Base-by-base conservation (phyloP, 225 moss, liverwort and hornwort species). In the Anthoceros angustus region DNA sequence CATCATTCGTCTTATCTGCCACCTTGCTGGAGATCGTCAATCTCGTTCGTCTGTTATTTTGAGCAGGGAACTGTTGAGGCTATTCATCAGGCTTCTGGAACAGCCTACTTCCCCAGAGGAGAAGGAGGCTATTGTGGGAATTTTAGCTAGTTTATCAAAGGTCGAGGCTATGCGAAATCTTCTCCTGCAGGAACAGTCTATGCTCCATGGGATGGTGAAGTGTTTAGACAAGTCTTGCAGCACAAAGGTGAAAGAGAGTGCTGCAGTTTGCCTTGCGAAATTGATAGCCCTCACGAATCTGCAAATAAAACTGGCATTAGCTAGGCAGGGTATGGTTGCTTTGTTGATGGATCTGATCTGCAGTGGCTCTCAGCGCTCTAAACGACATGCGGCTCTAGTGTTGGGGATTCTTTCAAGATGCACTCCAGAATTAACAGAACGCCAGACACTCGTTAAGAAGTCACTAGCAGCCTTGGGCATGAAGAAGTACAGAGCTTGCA, bases 11-110 rank as follows among this genome's bases (percentile, higher is more conserved):
- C 74, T 83, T 14, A 42, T 83, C 45, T 77, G 72, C 32, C 74
- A 77, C 43, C 77, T 83, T 63, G 72, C 74, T 39, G 82, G 72
- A 16, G 82, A 83, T 46, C 70, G 64, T 40, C 72, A 83, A 9
- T 72, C 63, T 42, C 62, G 79, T 10, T 64, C 72, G 21, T 79
- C 72, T 62, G 69, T 83, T 7, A 40, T 61, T 11, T 66, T 72
- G 20, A 69, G 73, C 12, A 61, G 62, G 16, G 72, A 71, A n/a
- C 66, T 66, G 2, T 62, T 83, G n/a, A 32, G 66, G 20, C 20
- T 79, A 43, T 71, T 79, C 6, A 70, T 79, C 6, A 65, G 43
- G 14, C 64, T 75, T 63, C 63, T 79, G 23, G 71, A 73, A 41
- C 48, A 65, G 60, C 41, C 66, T 14, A 4, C 43, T 7, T 67